phyloP scores from a whole-genome alignment of 2,329 filamentous ascomycete species.

The Pseudogymnoascus sp. region DNA sequence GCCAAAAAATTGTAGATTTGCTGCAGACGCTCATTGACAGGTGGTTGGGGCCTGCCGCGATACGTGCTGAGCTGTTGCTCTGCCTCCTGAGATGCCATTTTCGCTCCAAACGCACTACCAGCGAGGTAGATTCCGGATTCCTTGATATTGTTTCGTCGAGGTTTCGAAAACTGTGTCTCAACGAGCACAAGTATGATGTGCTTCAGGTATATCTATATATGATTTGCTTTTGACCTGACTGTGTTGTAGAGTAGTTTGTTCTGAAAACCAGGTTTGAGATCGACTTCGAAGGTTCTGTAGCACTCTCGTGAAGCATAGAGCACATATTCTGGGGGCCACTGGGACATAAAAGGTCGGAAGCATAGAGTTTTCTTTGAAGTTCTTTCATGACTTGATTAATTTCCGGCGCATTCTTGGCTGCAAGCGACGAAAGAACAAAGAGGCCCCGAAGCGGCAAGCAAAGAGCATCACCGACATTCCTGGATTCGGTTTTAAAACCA shows the following conservation, averaged over 20 bases:
- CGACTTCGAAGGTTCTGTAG: background rate
- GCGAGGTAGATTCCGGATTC: background rate
- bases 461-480: background rate
- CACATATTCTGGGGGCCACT: background rate
- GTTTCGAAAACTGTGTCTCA: background rate
- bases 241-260: background rate
- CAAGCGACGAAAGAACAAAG: conserved; percentile 6
- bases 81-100: background rate
- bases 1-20: conserved; percentile 40
- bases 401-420: conserved; percentile 1
- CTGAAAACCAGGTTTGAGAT: background rate
- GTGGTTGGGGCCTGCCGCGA: conserved; percentile 28
- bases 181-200: background rate
- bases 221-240: background rate
- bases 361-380: background rate
- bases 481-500: background rate
- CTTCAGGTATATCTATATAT: background rate
- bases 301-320: background rate
- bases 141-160: background rate
- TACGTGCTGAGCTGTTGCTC: background rate
- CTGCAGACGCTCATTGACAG: conserved; percentile 28
- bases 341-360: background rate
- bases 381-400: background rate
- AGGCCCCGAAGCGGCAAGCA: background rate
- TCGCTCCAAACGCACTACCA: background rate